Percentiles rank a stretch among this genome's conserved stretches.
Conservation (phyloP, 768 basidiomycete species). For the Tylopilus subfusipes region DNA sequence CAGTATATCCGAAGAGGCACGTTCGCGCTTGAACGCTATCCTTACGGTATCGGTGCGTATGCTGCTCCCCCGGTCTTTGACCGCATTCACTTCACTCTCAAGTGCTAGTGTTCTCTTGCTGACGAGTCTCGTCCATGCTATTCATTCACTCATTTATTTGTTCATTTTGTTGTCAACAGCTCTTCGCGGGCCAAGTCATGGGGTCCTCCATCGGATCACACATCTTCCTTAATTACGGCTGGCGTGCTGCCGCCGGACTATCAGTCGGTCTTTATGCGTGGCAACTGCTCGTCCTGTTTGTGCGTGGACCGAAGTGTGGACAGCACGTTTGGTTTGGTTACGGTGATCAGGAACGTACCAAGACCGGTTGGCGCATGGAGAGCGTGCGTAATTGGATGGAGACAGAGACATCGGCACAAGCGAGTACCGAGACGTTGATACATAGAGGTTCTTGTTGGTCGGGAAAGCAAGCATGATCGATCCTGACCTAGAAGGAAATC, state of each 20-base stretch:
- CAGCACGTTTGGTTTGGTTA: slow-evolving; percentile 56
- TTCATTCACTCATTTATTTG: not conserved
- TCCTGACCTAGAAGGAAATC: not conserved
- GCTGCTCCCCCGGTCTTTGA: not conserved
- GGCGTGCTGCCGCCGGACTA: slow-evolving; percentile 32
- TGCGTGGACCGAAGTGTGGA: slow-evolving; percentile 37
- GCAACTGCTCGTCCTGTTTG: slow-evolving; percentile 34
- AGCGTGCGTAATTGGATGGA: not conserved
- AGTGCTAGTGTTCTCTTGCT: not conserved
- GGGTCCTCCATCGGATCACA: slow-evolving; percentile 42
- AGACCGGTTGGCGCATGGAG: not conserved
- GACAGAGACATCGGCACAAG: not conserved
- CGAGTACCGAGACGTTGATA: slow-evolving; percentile 4
- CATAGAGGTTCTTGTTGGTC: slow-evolving; percentile 2
- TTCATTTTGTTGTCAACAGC: slow-evolving; percentile 10
- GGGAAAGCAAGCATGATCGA: not conserved
- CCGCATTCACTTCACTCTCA: not conserved
- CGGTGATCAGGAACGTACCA: slow-evolving; percentile 8
- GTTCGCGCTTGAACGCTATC: slow-evolving; percentile 30
- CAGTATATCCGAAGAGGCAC: slow-evolving; percentile 29
- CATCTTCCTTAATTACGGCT: slow-evolving; percentile 41
- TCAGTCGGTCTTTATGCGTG: slow-evolving; percentile 35
- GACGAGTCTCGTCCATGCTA: not conserved
- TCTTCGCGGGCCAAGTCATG: slow-evolving; percentile 39
- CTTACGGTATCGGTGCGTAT: slow-evolving; percentile 26